These are phyloP conservation scores for Ophiostoma triangulosporum DNA, from an alignment of 2,329 filamentous ascomycete species.

Conservation along the genomic window DNA sequence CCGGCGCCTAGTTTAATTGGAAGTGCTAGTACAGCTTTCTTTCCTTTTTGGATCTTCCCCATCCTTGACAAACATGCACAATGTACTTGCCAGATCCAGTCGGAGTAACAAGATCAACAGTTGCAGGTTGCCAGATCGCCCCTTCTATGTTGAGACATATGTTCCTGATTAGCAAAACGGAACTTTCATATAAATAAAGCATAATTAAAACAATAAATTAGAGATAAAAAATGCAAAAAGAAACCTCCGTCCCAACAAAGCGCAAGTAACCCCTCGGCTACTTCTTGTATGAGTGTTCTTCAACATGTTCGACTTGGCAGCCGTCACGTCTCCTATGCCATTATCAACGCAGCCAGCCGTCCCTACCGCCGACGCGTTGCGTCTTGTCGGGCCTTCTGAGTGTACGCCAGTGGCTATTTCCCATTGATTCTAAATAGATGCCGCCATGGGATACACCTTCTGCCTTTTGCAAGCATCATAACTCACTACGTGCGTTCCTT, in stretches of 20 bases:
- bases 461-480: not conserved
- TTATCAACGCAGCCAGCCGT: not conserved
- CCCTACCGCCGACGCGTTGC: not conserved
- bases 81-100: too few relatives aligned
- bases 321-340: not conserved
- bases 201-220: not conserved
- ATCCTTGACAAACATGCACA: not conserved
- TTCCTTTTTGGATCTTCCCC: not conserved
- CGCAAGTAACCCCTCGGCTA: not conserved
- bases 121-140: not conserved
- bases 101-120: too few relatives aligned
- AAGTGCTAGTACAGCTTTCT: not conserved
- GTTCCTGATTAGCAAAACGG: not conserved
- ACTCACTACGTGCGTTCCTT: not conserved
- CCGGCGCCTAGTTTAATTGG: not conserved
- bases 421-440: not conserved
- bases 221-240: not conserved
- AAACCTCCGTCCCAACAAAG: constrained; percentile 4
- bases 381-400: too few relatives aligned
- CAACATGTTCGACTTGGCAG: not conserved
- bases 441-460: not conserved
- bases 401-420: not conserved
- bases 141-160: not conserved
- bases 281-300: not conserved
- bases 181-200: not conserved